phyloP scores from a whole-genome alignment of 2,329 filamentous ascomycete species.

The Cryphonectria parasitica region DNA sequence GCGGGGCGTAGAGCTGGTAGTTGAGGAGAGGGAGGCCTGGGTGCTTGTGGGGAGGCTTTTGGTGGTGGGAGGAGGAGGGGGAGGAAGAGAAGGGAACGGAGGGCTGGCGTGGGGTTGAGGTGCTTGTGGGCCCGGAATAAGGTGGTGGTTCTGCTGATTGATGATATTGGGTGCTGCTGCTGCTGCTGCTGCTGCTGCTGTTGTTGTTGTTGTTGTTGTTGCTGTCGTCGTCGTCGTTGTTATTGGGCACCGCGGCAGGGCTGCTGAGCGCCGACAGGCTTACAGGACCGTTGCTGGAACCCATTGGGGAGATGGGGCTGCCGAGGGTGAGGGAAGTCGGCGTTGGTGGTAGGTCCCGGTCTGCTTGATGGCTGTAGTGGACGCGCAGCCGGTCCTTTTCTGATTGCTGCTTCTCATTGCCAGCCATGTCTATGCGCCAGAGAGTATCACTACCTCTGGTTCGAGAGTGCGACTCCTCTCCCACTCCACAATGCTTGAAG shows the following conservation, averaged over 20 bases:
- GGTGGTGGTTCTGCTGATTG: slow-evolving; percentile 36
- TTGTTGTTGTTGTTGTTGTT: background rate
- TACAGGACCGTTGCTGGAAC: background rate
- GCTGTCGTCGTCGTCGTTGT: background rate
- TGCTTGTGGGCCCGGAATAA: slow-evolving; percentile 40
- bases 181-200: too few relatives aligned
- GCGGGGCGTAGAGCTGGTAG: slow-evolving; percentile 57
- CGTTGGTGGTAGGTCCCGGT: slow-evolving; percentile 13
- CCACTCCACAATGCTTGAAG: background rate
- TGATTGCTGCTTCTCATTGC: slow-evolving; percentile 25
- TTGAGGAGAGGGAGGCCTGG: slow-evolving; percentile 54
- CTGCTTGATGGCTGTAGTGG: slow-evolving; percentile 17
- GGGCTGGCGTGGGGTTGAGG: slow-evolving; percentile 22
- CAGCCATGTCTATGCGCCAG: slow-evolving; percentile 14
- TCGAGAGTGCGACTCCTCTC: background rate
- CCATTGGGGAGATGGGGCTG: slow-evolving; percentile 13
- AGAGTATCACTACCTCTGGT: background rate
- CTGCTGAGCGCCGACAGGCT: slow-evolving; percentile 6
- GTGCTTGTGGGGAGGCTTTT: slow-evolving; percentile 43
- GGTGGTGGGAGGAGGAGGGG: slow-evolving; percentile 34
- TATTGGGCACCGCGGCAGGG: background rate
- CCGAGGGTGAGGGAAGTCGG: slow-evolving; percentile 13
- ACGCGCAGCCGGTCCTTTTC: slow-evolving; percentile 24
- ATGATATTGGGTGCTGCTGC: background rate
- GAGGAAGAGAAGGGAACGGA: slow-evolving; percentile 33